Base-by-base conservation (phyloP, 1,284 basidiomycete genomes). In the Porodaedalea pini region DNA sequence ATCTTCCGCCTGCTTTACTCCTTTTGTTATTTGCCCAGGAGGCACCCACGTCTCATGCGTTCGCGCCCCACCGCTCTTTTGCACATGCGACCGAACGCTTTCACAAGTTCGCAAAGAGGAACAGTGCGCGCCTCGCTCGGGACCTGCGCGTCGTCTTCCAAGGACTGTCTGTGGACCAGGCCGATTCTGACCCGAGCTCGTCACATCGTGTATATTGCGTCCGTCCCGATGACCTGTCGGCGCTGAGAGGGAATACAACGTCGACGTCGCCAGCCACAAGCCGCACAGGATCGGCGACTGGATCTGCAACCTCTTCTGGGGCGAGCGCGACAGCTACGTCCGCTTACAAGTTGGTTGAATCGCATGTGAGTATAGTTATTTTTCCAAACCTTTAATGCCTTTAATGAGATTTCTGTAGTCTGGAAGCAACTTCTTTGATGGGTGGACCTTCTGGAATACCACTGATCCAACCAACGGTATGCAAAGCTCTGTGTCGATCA, bases 391-490 rank as follows among this genome's bases (percentile, higher is more conserved):
- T 32, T n/a, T 17, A 17, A n/a, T n/a, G n/a, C 23, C 40, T 58
- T 39, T 54, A 36, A 36, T 36, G 48, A 17, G 4, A 8, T 27
- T 25, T 29, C 36, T 60, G 25, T 62, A 87, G 83, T 69, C 78
- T 61, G 88, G 88, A 11, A 73, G 71, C 51, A 75, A 73, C 45
- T 95, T 94, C 75, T 95, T 94, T 64, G 74, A 88, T 67, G 84
- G 84, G 53, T 95, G 88, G 88, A 68, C 80, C 63, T 95, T 94
- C 71, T 91, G 80, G 72, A 79, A 76, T 15, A 74, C 66, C 52
- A 64, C 74, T 1, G 94, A 96, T 73, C 90, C 94, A 0, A 97
- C 92, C 0, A 75, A 90, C 68, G 94, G 93, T 65, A 73, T 67
- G 54, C 65, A 55, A 61, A 65, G 41, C 43, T n/a, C n/a, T n/a